phyloP scores from a whole-genome alignment of 2,329 filamentous ascomycete genomes.

The Aspergillus texensis region DNA sequence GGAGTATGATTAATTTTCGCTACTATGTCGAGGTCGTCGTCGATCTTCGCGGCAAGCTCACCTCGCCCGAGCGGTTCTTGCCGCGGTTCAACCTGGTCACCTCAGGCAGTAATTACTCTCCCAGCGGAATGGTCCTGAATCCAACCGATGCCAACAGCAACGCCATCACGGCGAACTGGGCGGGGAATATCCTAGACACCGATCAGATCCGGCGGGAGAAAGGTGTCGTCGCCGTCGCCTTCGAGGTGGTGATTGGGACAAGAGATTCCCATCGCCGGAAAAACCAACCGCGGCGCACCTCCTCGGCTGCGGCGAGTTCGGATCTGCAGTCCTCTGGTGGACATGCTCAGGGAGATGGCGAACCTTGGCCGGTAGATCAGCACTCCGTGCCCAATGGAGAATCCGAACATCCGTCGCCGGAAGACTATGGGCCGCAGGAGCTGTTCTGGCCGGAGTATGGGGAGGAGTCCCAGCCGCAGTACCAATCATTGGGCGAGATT shows the following conservation, averaged over 20 bases:
- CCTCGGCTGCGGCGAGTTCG: conserved; percentile 33
- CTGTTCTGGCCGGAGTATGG: conserved; percentile 33
- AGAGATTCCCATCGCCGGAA: conserved; percentile 68
- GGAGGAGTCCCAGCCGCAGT: conserved; percentile 24
- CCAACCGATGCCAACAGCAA: conserved; percentile 36
- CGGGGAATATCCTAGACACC: conserved; percentile 78
- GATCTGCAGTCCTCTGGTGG: conserved; percentile 27
- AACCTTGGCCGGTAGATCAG: conserved; percentile 31
- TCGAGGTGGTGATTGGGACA: conserved; percentile 87
- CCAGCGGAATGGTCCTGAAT: conserved; percentile 41
- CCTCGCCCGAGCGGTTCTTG: conserved; percentile 69
- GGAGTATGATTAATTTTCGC: conserved; percentile 91
- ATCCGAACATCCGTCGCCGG: conserved; percentile 24
- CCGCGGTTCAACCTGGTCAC: conserved; percentile 57
- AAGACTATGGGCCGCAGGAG: conserved; percentile 31
- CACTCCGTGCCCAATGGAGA: conserved; percentile 22
- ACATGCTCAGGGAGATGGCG: conserved; percentile 24
- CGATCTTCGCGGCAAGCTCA: conserved; percentile 84
- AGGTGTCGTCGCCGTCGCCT: conserved; percentile 82
- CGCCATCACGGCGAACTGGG: conserved; percentile 45
- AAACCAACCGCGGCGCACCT: conserved; percentile 41
- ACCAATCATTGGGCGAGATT: conserved; percentile 27
- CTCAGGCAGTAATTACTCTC: conserved; percentile 47
- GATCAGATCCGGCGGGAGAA: conserved; percentile 84
- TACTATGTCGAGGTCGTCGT: conserved; percentile 93